phyloP scores from a whole-genome alignment of 2,329 filamentous ascomycete genomes.

The Paecilomyces variotii region DNA sequence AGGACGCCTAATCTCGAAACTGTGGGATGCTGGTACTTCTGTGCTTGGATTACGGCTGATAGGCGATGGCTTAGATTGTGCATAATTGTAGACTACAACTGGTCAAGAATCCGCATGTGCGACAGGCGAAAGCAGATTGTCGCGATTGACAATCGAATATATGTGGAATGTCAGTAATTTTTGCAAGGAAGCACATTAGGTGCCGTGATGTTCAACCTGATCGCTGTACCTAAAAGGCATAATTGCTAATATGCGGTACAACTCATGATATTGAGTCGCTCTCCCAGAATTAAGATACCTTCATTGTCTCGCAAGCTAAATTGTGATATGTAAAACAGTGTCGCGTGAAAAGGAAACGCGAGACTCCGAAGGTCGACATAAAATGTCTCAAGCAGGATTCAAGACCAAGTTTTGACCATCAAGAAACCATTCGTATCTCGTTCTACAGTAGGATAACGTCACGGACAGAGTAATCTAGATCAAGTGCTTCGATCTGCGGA shows the following conservation, averaged over 20 bases:
- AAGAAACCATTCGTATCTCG: neutral
- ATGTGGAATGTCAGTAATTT: neutral
- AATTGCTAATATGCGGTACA: neutral
- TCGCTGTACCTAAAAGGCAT: neutral
- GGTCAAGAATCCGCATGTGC: neutral
- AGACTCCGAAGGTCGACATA: neutral
- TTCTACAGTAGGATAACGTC: slow-evolving; percentile 3
- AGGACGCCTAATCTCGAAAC: neutral
- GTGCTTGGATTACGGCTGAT: neutral
- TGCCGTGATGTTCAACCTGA: neutral
- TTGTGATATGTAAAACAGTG: neutral
- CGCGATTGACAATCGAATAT: neutral
- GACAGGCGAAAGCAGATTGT: neutral
- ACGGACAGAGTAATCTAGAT: slow-evolving; percentile 39
- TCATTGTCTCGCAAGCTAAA: neutral
- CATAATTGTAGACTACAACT: neutral
- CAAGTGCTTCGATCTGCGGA: slow-evolving; percentile 57
- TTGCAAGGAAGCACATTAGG: neutral
- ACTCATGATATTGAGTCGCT: neutral
- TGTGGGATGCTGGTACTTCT: neutral
- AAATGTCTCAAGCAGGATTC: neutral
- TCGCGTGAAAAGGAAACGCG: neutral
- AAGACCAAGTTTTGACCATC: neutral
- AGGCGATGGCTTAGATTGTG: neutral
- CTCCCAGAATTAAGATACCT: neutral